phyloP scores from a whole-genome alignment of 768 basidiomycete genomes.

The Russula olivacea region DNA sequence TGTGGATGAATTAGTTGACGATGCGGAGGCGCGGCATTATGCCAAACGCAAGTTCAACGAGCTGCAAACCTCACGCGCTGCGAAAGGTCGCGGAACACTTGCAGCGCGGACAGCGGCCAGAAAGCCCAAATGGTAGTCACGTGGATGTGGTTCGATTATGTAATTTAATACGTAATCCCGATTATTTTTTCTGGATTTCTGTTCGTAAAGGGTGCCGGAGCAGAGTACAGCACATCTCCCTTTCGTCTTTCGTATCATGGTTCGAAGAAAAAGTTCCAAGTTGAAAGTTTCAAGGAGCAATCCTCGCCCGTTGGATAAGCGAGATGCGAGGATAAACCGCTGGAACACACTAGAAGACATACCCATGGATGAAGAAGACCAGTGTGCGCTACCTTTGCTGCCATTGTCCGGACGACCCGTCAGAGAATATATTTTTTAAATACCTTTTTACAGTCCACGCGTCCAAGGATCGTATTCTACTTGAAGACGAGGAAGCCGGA shows the following conservation, averaged over 20 bases:
- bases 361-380: conserved; percentile 71
- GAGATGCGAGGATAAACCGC: conserved; percentile 49
- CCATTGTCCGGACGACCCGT: background rate
- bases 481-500: conserved; percentile 52
- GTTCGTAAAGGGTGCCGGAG: background rate
- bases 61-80: conserved; percentile 59
- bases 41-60: conserved; percentile 91
- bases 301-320: conserved; percentile 45
- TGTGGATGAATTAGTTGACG: conserved; percentile 85
- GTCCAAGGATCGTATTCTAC: conserved; percentile 67
- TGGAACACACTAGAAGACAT: conserved; percentile 68
- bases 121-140: conserved; percentile 58
- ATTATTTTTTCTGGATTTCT: background rate
- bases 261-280: conserved; percentile 14
- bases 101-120: conserved; percentile 55
- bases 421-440: background rate
- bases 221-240: background rate
- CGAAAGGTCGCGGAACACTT: conserved; percentile 66
- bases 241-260: conserved; percentile 11
- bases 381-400: conserved; percentile 46
- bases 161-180: background rate
- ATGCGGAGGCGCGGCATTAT: conserved; percentile 78
- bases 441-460: conserved; percentile 51
- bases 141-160: background rate
- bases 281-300: conserved; percentile 28